Conservation (phyloP, 768 basidiomycete genomes). For the Lentinula aciculospora region DNA sequence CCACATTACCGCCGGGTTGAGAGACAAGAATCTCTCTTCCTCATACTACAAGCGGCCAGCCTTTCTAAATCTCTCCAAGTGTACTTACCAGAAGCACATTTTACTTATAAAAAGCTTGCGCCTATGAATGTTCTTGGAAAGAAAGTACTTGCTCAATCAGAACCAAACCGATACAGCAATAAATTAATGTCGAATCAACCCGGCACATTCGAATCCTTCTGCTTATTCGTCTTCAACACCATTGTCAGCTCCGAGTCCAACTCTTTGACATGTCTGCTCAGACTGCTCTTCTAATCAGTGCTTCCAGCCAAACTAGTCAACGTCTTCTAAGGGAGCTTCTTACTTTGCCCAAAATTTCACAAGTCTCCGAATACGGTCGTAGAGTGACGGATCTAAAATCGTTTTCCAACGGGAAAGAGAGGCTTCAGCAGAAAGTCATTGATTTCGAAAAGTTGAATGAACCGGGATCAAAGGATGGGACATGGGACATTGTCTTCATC, state of each 20-base stretch:
- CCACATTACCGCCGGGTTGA: too few species aligned
- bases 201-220: background rate
- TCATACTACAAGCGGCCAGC: too few species aligned
- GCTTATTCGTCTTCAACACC: background rate
- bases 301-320: constrained; percentile 66
- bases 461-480: constrained; percentile 43
- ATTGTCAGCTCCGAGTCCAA: background rate
- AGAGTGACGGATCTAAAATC: constrained; percentile 42
- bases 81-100: too few species aligned
- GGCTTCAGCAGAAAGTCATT: constrained; percentile 62
- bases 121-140: too few species aligned
- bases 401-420: constrained; percentile 37
- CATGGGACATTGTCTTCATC: constrained; percentile 75
- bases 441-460: constrained; percentile 64
- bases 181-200: background rate
- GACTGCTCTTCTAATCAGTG: constrained; percentile 68
- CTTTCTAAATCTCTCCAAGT: too few species aligned
- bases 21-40: too few species aligned
- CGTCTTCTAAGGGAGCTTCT: constrained; percentile 59
- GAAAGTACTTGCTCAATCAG: too few species aligned
- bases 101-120: too few species aligned
- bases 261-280: background rate
- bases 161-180: background rate
- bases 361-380: constrained; percentile 69
- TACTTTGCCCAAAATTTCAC: constrained; percentile 43